phyloP scores from a whole-genome alignment of 176 grass and related monocot species.

The Echinochloa phyllopogon region DNA sequence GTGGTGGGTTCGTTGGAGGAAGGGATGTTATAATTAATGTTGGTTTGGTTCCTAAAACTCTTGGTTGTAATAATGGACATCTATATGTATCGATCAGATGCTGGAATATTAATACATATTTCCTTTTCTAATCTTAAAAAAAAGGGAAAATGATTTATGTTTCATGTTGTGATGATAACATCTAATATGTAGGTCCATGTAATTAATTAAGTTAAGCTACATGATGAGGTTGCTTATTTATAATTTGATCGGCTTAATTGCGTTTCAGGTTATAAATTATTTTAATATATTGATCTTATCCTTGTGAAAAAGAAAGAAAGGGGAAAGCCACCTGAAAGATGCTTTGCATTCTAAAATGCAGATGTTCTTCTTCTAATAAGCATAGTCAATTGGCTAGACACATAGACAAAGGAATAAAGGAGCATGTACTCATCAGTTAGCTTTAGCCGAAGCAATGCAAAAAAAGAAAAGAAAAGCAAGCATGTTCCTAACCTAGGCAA shows the following conservation, averaged over 20 bases:
- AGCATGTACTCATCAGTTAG: not conserved
- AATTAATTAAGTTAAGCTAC: not conserved
- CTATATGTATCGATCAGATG: too few species aligned
- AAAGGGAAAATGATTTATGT: too few species aligned
- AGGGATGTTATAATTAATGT: too few species aligned
- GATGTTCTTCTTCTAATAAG: constrained; percentile 4
- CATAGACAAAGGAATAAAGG: constrained; percentile 30
- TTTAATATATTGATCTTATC: constrained; percentile 12
- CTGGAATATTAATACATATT: too few species aligned
- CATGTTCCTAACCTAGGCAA: constrained; percentile 32
- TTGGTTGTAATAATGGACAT: too few species aligned
- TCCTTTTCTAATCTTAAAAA: too few species aligned
- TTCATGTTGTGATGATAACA: too few species aligned
- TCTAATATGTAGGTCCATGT: too few species aligned
- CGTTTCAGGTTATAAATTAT: not conserved
- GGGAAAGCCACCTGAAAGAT: constrained; percentile 39
- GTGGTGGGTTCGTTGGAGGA: too few species aligned
- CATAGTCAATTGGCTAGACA: constrained; percentile 31
- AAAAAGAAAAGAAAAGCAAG: constrained; percentile 11
- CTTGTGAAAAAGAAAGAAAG: not conserved
- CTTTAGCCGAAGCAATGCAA: constrained; percentile 35
- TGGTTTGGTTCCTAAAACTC: too few species aligned
- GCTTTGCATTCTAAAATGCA: constrained; percentile 12
- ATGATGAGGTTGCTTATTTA: not conserved
- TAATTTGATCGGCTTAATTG: not conserved